Conservation (phyloP, 164 flowering plant species). For the Amborella trichopoda region DNA sequence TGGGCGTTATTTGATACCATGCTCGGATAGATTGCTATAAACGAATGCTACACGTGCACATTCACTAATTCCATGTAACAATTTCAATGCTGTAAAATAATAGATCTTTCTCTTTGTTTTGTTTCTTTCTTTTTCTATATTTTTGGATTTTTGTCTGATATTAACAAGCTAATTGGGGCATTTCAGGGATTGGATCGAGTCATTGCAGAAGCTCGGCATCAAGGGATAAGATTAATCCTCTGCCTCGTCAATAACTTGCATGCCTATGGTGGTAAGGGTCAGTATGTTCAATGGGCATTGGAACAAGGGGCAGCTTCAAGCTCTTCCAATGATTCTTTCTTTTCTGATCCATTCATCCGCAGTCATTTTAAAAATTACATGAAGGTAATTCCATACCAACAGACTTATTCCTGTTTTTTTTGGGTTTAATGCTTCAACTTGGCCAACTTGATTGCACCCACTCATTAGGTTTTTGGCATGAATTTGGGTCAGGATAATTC, state of each 20-base stretch:
- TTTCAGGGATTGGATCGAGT: slow-evolving; percentile 83
- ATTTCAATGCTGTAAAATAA: too few relatives aligned
- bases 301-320: slow-evolving; percentile 81
- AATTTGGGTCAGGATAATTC: too few relatives aligned
- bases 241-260: slow-evolving; percentile 86
- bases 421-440: too few relatives aligned
- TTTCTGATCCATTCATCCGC: slow-evolving; percentile 79
- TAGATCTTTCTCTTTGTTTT: neutral
- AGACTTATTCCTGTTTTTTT: too few relatives aligned
- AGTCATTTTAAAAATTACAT: slow-evolving; percentile 69
- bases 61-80: too few relatives aligned
- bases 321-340: slow-evolving; percentile 95
- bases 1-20: too few relatives aligned
- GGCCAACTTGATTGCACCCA: too few relatives aligned
- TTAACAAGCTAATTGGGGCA: neutral
- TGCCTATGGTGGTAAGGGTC: slow-evolving; percentile 93
- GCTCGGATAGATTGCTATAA: too few relatives aligned
- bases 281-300: slow-evolving; percentile 97
- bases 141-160: neutral
- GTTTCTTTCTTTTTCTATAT: neutral
- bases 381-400: slow-evolving; percentile 66
- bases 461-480: too few relatives aligned
- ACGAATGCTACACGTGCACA: too few relatives aligned
- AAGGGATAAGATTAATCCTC: slow-evolving; percentile 65
- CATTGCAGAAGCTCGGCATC: slow-evolving; percentile 69